Evolutionary conservation across 176 grass and related monocot species (phyloP).

Genomic region (Poa annua): DNA sequence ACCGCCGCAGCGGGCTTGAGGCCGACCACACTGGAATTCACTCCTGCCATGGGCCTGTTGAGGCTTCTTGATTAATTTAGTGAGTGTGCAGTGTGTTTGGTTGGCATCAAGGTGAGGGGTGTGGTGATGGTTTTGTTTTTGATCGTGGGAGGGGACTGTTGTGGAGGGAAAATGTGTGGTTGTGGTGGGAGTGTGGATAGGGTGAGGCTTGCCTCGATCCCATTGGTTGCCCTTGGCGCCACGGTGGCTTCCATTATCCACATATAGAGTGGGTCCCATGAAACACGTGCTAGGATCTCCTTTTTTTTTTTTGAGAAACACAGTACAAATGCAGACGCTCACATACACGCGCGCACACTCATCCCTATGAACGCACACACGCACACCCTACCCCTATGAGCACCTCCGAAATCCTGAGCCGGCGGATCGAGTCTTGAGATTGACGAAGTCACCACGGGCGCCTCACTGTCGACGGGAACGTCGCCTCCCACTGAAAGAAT

Average conservation of each 20-base stretch:
- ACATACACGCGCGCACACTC: too few relatives aligned
- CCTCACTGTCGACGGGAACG: too few relatives aligned
- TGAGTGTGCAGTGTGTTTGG: neutral
- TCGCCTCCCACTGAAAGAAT: too few relatives aligned
- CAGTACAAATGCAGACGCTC: too few relatives aligned
- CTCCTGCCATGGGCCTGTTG: constrained; percentile 55
- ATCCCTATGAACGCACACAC: too few relatives aligned
- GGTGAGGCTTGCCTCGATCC: constrained; percentile 70
- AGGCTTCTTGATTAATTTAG: neutral
- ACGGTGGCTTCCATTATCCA: constrained; percentile 47
- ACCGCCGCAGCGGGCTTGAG: constrained; percentile 63
- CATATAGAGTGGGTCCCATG: neutral
- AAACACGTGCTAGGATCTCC: neutral
- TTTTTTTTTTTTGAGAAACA: too few relatives aligned
- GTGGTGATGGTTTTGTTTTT: constrained; percentile 54
- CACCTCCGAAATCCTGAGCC: too few relatives aligned
- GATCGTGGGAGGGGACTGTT: constrained; percentile 10
- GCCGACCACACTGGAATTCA: constrained; percentile 69
- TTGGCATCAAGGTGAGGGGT: constrained; percentile 1
- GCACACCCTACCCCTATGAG: too few relatives aligned
- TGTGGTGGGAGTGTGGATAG: constrained; percentile 91
- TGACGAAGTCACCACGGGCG: too few relatives aligned
- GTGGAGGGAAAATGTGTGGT: constrained; percentile 21
- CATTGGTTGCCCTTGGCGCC: constrained; percentile 49
- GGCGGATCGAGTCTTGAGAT: too few relatives aligned